A percentile compares a stretch with the other conserved stretches of the same genome.
Conservation (phyloP, 306 rosid species). For the Potentilla sterilis region DNA sequence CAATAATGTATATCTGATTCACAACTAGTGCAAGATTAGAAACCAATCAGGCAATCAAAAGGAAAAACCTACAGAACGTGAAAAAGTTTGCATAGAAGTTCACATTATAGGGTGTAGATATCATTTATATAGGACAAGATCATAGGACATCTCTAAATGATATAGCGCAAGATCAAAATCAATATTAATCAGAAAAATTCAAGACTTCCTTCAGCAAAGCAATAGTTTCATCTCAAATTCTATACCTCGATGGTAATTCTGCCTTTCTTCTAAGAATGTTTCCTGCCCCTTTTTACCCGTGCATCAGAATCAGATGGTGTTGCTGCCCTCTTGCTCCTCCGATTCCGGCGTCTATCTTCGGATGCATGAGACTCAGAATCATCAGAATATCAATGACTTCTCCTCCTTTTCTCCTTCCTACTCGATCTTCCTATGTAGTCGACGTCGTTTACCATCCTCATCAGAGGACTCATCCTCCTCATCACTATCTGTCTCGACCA, state of each 20-base stretch:
- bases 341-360: constrained; percentile 49
- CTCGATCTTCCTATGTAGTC: constrained; percentile 40
- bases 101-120: not conserved
- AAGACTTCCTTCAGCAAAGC: not conserved
- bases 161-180: not conserved
- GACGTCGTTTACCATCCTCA: constrained; percentile 31
- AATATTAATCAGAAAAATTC: not conserved
- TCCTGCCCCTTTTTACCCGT: constrained; percentile 52
- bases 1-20: not conserved
- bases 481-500: no score
- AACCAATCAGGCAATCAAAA: not conserved
- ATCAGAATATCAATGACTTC: constrained; percentile 52
- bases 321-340: constrained; percentile 53
- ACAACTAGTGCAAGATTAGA: no score
- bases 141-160: not conserved
- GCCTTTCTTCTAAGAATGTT: constrained; percentile 61
- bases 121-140: not conserved
- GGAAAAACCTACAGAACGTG: not conserved
- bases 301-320: constrained; percentile 48
- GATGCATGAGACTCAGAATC: constrained; percentile 65
- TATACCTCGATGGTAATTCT: no score
- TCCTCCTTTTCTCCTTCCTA: constrained; percentile 55
- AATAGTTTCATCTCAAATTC: not conserved
- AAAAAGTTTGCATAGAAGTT: not conserved
- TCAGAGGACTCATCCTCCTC: constrained; percentile 46